Percentiles rank a stretch among this genome's conserved stretches.
Conservation (phyloP, 1,139 yeast species). For the Arxiozyma slooffiae region DNA sequence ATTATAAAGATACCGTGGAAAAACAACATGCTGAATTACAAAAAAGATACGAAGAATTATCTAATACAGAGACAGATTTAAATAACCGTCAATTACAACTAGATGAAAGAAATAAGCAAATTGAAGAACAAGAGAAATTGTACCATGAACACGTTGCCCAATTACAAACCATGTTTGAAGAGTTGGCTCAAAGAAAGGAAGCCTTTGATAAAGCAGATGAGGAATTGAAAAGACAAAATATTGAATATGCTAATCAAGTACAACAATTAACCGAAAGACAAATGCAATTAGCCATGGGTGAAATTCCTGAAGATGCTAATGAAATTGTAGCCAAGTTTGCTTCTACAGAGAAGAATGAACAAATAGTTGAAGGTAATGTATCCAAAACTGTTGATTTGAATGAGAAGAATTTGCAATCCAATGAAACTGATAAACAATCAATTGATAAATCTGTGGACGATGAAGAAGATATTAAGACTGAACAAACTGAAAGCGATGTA, state of each 20-base stretch:
- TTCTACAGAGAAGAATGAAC: not conserved
- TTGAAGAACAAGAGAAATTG: slow-evolving; percentile 31
- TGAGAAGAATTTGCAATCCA: slow-evolving; percentile 17
- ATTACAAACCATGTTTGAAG: slow-evolving; percentile 29
- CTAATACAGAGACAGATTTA: slow-evolving; percentile 20
- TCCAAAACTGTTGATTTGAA: slow-evolving; percentile 21
- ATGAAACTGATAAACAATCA: slow-evolving; percentile 7
- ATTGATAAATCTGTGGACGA: slow-evolving; percentile 4
- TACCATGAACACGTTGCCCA: slow-evolving; percentile 33
- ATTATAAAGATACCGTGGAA: slow-evolving; percentile 30
- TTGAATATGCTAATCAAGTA: slow-evolving; percentile 33
- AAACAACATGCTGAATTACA: slow-evolving; percentile 36
- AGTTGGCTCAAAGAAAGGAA: slow-evolving; percentile 30
- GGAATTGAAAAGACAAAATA: slow-evolving; percentile 32
- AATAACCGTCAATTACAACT: slow-evolving; percentile 29
- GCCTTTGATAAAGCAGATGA: slow-evolving; percentile 32
- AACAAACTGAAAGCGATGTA: slow-evolving; percentile 24
- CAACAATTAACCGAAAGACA: slow-evolving; percentile 33
- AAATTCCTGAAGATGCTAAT: slow-evolving; percentile 29
- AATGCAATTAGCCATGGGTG: slow-evolving; percentile 29
- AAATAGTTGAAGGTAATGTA: slow-evolving; percentile 17
- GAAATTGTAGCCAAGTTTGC: slow-evolving; percentile 23
- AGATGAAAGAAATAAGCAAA: slow-evolving; percentile 26
- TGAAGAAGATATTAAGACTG: slow-evolving; percentile 20
- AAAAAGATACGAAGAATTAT: slow-evolving; percentile 26